Conservation (phyloP, 306 rosid species). For the Purshia tridentata region DNA sequence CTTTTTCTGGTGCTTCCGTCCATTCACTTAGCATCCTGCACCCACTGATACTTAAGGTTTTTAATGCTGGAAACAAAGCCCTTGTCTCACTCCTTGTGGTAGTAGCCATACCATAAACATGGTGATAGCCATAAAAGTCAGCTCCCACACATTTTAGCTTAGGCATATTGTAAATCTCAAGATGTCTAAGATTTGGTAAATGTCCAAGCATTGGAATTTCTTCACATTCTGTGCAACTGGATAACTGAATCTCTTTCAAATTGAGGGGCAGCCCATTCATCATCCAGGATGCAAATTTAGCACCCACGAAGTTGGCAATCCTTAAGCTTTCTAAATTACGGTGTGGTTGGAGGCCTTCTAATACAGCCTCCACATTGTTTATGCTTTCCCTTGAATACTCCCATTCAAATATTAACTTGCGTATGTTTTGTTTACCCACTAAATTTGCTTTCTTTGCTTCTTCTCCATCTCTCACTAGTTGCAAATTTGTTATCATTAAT, state of each 20-base stretch:
- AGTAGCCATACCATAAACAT: neutral
- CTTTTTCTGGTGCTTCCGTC: too few species aligned
- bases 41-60: neutral
- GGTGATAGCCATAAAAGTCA: neutral
- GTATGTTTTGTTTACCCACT: neutral
- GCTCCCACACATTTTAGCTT: neutral
- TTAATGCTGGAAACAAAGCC: neutral
- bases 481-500: neutral
- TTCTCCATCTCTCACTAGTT: neutral
- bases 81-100: too few species aligned
- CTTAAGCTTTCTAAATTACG: too few species aligned
- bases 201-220: neutral
- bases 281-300: neutral
- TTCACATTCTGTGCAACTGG: neutral
- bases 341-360: neutral
- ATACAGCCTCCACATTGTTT: neutral
- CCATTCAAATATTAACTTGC: neutral
- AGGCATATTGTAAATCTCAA: rapidly evolving
- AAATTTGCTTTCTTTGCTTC: neutral
- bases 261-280: neutral
- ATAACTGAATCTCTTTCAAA: neutral
- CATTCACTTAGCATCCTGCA: neutral
- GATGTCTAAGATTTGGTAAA: neutral
- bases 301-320: neutral
- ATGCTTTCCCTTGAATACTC: neutral